phyloP scores from a whole-genome alignment of 139 green algal species.

The Monoraphidium neglectum region DNA sequence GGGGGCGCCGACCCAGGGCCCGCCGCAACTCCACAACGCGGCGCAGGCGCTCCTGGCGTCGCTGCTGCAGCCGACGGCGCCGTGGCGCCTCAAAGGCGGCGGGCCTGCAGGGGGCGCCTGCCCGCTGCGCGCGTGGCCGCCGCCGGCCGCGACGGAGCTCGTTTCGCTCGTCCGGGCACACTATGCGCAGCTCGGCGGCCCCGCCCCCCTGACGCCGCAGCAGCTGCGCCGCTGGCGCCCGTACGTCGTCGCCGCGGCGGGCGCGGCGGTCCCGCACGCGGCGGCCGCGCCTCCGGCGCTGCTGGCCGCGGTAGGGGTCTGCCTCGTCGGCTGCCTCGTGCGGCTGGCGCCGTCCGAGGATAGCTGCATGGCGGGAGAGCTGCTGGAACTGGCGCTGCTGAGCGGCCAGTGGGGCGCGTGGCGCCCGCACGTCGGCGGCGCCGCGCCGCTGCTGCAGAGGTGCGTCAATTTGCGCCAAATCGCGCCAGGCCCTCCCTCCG shows the following conservation, averaged over 20 bases:
- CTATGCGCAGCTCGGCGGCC: neutral
- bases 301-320: constrained; percentile 10
- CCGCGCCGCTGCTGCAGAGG: constrained; percentile 20
- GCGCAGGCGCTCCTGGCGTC: constrained; percentile 24
- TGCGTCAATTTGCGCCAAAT: too few relatives aligned
- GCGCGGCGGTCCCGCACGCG: neutral
- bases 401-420: constrained; percentile 7
- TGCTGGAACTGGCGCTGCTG: constrained; percentile 13
- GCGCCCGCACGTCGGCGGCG: constrained; percentile 8
- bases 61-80: constrained; percentile 8
- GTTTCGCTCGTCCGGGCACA: neutral
- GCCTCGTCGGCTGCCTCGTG: constrained; percentile 14
- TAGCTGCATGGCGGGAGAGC: constrained; percentile 19
- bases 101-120: neutral
- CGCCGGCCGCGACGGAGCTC: neutral
- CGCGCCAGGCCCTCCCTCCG: too few relatives aligned
- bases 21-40: constrained; percentile 3
- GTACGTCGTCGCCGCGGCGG: neutral
- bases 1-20: neutral
- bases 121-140: neutral
- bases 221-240: neutral
- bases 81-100: neutral
- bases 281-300: constrained; percentile 12
- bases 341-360: constrained; percentile 5
- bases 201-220: neutral